A percentile compares a stretch with the other conserved stretches of the same genome.
Conservation (phyloP, 257 asterid genomes). For the Schizonepeta tenuifolia region DNA sequence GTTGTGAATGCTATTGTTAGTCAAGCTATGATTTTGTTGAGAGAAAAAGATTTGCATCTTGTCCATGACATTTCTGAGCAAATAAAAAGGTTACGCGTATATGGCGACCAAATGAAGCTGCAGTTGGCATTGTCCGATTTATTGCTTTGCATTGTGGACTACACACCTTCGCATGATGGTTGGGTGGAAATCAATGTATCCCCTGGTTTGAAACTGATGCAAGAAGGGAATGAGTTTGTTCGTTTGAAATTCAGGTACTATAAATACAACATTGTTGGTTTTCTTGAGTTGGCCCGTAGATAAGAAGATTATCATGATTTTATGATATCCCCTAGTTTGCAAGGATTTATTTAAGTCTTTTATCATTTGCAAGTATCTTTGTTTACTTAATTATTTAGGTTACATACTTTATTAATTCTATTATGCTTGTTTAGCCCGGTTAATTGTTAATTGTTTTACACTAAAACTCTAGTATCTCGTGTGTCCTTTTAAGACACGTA, state of each 20-base stretch:
- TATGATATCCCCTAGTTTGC: background rate
- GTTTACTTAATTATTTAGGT: background rate
- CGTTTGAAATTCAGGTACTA: slow-evolving; percentile 68
- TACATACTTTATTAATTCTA: background rate
- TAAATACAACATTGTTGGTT: background rate
- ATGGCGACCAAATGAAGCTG: slow-evolving; percentile 67
- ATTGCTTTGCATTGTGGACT: slow-evolving; percentile 52
- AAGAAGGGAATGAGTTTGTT: slow-evolving; percentile 54
- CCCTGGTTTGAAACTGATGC: slow-evolving; percentile 44
- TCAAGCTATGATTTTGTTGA: slow-evolving; percentile 66
- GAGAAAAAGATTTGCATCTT: slow-evolving; percentile 52
- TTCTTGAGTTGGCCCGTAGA: background rate
- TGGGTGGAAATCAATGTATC: slow-evolving; percentile 73
- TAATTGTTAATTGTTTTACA: no score
- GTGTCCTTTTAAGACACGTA: no score
- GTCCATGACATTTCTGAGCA: slow-evolving; percentile 56
- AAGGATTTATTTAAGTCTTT: background rate
- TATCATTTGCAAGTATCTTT: background rate
- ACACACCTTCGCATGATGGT: slow-evolving; percentile 57
- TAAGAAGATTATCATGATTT: no score
- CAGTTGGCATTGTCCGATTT: slow-evolving; percentile 64
- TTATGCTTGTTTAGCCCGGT: no score
- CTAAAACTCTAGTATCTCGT: no score
- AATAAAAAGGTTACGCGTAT: slow-evolving; percentile 45
- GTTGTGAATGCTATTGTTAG: slow-evolving; percentile 62